A percentile compares a stretch with the other conserved stretches of the same genome.
Conservation (phyloP, 345 rosid species). For the Pistacia atlantica region DNA sequence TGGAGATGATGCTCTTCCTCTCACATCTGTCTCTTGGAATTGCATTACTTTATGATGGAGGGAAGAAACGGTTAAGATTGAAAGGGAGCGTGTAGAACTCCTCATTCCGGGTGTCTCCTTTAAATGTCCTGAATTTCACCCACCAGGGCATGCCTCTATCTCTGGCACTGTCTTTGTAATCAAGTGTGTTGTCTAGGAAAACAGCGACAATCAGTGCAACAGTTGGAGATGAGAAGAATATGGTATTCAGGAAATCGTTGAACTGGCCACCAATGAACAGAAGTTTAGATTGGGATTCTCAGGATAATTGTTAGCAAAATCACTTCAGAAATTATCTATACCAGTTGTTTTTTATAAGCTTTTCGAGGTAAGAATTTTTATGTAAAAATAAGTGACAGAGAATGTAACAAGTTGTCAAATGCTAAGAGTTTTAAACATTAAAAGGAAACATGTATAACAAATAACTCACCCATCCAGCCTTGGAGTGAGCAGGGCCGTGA, state of each 20-base stretch:
- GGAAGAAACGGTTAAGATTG: constrained; percentile 94
- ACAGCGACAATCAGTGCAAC: constrained; percentile 78
- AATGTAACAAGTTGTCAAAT: background rate
- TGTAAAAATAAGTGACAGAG: background rate
- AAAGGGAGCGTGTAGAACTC: constrained; percentile 97
- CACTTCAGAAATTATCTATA: too few relatives aligned
- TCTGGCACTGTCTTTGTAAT: constrained; percentile 78
- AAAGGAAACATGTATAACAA: background rate
- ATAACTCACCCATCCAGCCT: constrained; percentile 78
- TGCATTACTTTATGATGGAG: constrained; percentile 63
- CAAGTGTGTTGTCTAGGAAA: constrained; percentile 90
- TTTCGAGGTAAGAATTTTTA: too few relatives aligned
- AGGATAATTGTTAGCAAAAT: too few relatives aligned
- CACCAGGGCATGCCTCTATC: constrained; percentile 99
- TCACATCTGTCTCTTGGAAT: background rate
- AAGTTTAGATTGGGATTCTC: background rate
- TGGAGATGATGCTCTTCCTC: constrained; percentile 35
- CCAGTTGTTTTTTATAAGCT: too few relatives aligned
- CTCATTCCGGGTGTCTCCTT: constrained; percentile 86
- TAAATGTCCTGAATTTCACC: constrained; percentile 83
- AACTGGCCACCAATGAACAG: constrained; percentile 47
- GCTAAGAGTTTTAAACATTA: background rate
- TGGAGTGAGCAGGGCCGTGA: constrained; percentile 91
- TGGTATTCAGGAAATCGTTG: constrained; percentile 93
- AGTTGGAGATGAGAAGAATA: constrained; percentile 89